Evolutionary conservation across 208 protist species (phyloP).

Genomic region (Naegleria lovaniensis): DNA sequence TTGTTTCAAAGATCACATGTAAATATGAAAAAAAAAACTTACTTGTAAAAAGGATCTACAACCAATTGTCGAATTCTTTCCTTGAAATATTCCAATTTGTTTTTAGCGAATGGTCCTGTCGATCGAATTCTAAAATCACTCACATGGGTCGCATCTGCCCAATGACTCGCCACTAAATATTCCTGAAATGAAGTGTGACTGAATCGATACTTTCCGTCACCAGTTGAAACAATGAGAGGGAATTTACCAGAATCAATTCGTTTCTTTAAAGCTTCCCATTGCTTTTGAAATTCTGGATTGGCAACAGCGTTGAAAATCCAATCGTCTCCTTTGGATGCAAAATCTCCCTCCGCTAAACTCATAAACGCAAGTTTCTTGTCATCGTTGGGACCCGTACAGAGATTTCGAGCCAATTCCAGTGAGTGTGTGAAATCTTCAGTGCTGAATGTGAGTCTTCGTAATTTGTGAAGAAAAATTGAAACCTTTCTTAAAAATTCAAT

Average conservation of each 20-base stretch:
- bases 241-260: background rate
- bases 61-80: background rate
- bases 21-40: too few species aligned
- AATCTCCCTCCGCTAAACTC: background rate
- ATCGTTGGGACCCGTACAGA: background rate
- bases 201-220: constrained; percentile 2
- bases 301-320: background rate
- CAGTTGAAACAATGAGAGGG: background rate
- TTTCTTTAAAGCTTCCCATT: background rate
- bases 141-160: background rate
- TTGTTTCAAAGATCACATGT: too few species aligned
- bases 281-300: background rate
- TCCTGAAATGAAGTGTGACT: background rate
- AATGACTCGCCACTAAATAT: background rate
- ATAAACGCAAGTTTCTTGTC: background rate
- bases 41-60: constrained; percentile 6
- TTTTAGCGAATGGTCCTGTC: background rate
- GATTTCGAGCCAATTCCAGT: background rate
- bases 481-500: background rate
- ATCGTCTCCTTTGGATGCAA: background rate
- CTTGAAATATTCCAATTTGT: background rate
- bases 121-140: background rate
- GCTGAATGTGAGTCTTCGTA: background rate
- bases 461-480: background rate
- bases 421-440: background rate